These are phyloP conservation scores for Paraphoma chrysanthemicola DNA, from an alignment of 2,329 filamentous ascomycete genomes.

Conservation along the genomic window DNA sequence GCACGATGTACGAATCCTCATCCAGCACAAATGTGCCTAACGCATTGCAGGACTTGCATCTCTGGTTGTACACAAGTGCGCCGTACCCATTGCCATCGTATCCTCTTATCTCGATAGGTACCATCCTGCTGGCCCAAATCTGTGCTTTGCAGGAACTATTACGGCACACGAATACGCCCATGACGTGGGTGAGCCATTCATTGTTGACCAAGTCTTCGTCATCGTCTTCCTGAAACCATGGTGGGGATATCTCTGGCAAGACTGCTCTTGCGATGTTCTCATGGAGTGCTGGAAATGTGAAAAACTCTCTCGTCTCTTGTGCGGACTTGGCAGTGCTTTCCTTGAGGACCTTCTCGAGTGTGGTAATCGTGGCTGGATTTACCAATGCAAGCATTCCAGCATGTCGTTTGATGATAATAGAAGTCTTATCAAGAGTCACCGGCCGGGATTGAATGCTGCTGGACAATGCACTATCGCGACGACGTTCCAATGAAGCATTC, in stretches of 20 bases:
- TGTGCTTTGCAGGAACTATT: constrained; percentile 14
- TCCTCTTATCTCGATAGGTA: constrained; percentile 19
- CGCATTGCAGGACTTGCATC: constrained; percentile 18
- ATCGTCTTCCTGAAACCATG: constrained; percentile 10
- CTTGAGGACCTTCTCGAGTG: neutral
- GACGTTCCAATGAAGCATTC: neutral
- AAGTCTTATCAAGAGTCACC: too few species aligned
- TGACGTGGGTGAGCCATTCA: constrained; percentile 16
- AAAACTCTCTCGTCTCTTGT: neutral
- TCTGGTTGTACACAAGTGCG: constrained; percentile 25
- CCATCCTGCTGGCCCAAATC: constrained; percentile 19
- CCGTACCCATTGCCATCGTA: constrained; percentile 23
- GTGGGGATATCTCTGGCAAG: neutral
- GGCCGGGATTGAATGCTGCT: neutral
- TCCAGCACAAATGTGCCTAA: constrained; percentile 19
- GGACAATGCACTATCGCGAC: neutral
- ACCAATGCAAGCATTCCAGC: too few species aligned
- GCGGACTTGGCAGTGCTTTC: neutral
- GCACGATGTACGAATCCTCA: constrained; percentile 23
- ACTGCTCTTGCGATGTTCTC: constrained; percentile 4
- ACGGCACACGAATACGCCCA: constrained; percentile 23
- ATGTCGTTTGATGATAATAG: too few species aligned
- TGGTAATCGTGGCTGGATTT: too few species aligned
- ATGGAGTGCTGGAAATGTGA: constrained; percentile 9
- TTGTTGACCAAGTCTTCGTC: constrained; percentile 3